Base-by-base conservation (phyloP, 2,329 filamentous ascomycete species). In the Cladorrhinum sp. region DNA sequence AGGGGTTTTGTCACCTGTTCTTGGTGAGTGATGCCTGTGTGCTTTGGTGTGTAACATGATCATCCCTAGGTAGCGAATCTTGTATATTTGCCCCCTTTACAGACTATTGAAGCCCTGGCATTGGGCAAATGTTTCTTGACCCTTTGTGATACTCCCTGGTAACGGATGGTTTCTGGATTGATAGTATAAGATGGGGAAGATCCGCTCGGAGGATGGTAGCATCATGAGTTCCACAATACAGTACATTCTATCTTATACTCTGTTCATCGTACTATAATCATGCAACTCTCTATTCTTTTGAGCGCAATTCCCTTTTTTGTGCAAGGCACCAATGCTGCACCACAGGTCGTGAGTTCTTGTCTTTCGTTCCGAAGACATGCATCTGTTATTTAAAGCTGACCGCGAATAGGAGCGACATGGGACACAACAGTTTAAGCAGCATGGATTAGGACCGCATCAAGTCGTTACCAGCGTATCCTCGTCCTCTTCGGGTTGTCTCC, bases 21-120 rank as follows among this genome's bases (percentile, higher is more conserved):
- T 49, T 36, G 16, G 23, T 29, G 36, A 22, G 24, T 29, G 23
- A 20, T 18, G 52, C 27, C 32, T 48, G n/a, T 41, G 7, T 22
- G 41, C 23, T 49, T 24, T 23, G n/a, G 9, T 27, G 23, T 23
- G 53, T 49, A 23, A 20, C 24, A 54, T 57, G 23, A 24, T 38
- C 59, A 61, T 57, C 59, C 59, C 59, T 61, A 38, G 20, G 41
- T 56, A 57, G 32, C 55, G 45, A 16, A 27, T 25, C 50, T 51
- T 55, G 25, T 55, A 51, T 49, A 22, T 58, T 16, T 24, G n/a
- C 16, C 56, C 32, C 48, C 48, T 10, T 18, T 22, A 52, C 49
- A 29, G 22, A 22, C 36, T 38, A 50, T 50, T 50, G 49, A 50
- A 7, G 2, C 24, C 49, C 4, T 50, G 49, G 49, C 55, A 58